Percentiles rank a stretch among this genome's conserved stretches.
phyloP scores from a whole-genome alignment of 805 yeast species.

The Tetrapisispora taiwanensis region DNA sequence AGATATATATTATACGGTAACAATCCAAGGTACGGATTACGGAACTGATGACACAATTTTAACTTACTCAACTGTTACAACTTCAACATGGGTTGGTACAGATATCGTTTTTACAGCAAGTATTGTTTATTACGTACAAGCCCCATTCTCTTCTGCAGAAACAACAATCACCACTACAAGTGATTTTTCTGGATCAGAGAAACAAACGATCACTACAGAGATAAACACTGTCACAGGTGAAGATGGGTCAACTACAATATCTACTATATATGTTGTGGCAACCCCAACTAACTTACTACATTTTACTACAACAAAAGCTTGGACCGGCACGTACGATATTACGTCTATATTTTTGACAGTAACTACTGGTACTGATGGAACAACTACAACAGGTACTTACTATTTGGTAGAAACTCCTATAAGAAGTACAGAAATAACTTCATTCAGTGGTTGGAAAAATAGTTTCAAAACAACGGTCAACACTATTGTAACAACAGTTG shows the following conservation, averaged over 20 bases:
- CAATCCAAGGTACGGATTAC: not conserved
- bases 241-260: not conserved
- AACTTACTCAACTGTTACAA: not conserved
- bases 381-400: not conserved
- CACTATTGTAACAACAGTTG: not conserved
- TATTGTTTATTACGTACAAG: not conserved
- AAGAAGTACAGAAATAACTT: not conserved
- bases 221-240: not conserved
- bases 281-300: not conserved
- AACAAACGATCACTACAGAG: not conserved
- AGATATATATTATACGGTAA: not conserved
- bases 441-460: not conserved
- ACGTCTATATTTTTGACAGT: not conserved
- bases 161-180: not conserved
- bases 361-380: not conserved
- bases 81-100: not conserved
- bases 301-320: not conserved
- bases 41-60: not conserved
- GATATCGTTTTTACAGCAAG: not conserved
- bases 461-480: not conserved
- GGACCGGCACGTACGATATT: not conserved
- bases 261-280: constrained; percentile 1
- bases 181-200: not conserved
- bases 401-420: not conserved
- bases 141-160: not conserved